Evolutionary conservation across 495 filamentous ascomycete species (phyloP).

Genomic region (Bacidia gigantensis): DNA sequence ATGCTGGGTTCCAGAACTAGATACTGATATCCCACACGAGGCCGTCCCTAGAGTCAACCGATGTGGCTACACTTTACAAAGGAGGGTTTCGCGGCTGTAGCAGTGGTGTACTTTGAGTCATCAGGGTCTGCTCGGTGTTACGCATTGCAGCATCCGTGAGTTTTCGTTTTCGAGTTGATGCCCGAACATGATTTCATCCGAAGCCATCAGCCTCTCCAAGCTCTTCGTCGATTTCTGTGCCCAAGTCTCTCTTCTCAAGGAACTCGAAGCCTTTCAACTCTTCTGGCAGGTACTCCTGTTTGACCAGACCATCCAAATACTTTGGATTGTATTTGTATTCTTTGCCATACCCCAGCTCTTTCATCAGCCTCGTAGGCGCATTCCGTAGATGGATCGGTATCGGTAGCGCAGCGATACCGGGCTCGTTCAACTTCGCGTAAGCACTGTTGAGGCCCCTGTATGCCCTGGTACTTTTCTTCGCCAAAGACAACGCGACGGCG

Average conservation of each 20-base stretch:
- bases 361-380: conserved; percentile 84
- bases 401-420: conserved; percentile 62
- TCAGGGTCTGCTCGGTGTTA: no score
- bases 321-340: conserved; percentile 97
- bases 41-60: no score
- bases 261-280: conserved; percentile 54
- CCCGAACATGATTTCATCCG: no score
- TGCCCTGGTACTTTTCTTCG: conserved; percentile 72
- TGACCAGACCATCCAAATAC: conserved; percentile 69
- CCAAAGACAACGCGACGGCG: conserved; percentile 65
- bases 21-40: no score
- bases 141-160: no score
- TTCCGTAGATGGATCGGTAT: conserved; percentile 83
- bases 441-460: conserved; percentile 76
- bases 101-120: no score
- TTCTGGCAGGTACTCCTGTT: conserved; percentile 81
- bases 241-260: conserved; percentile 71
- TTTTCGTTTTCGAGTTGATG: no score
- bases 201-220: conserved; percentile 6
- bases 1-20: no score
- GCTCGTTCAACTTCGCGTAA: conserved; percentile 58
- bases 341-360: conserved; percentile 65
- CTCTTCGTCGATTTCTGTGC: conserved; percentile 59
- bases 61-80: no score
- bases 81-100: no score